Evolutionary conservation across 805 yeast species (phyloP).

Genomic region (Candida silvicultrix): DNA sequence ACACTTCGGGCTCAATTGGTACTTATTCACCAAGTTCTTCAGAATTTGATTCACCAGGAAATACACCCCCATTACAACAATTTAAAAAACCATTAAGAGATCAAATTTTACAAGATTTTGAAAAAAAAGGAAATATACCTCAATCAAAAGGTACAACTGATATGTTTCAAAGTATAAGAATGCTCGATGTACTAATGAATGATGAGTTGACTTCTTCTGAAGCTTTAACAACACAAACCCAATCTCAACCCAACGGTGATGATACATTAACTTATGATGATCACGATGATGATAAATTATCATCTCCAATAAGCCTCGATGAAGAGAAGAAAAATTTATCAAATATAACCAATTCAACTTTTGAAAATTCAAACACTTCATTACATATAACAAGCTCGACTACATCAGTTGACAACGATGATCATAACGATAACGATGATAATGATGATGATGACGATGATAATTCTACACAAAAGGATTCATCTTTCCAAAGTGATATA

Average conservation of each 20-base stretch:
- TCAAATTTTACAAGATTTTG: conserved; percentile 10
- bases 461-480: neutral
- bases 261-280: conserved; percentile 9
- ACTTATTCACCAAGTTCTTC: conserved; percentile 41
- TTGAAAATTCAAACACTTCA: conserved; percentile 18
- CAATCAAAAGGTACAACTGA: conserved; percentile 35
- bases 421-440: neutral
- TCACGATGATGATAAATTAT: conserved; percentile 8
- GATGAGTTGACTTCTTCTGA: conserved; percentile 14
- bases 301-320: conserved; percentile 17
- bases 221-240: too few species aligned
- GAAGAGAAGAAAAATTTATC: conserved; percentile 11
- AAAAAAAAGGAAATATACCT: conserved; percentile 26
- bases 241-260: too few species aligned
- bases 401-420: conserved; percentile 10
- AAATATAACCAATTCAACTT: conserved; percentile 19
- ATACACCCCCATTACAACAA: conserved; percentile 14
- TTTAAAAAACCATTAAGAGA: conserved; percentile 9
- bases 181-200: conserved; percentile 27
- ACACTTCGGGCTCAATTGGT: conserved; percentile 34
- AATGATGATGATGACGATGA: neutral
- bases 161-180: conserved; percentile 30
- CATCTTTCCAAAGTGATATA: conserved; percentile 1
- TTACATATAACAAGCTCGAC: conserved; percentile 8
- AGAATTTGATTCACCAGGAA: conserved; percentile 35